phyloP scores from a whole-genome alignment of 2,329 filamentous ascomycete species.

The Byssothecium circinans region DNA sequence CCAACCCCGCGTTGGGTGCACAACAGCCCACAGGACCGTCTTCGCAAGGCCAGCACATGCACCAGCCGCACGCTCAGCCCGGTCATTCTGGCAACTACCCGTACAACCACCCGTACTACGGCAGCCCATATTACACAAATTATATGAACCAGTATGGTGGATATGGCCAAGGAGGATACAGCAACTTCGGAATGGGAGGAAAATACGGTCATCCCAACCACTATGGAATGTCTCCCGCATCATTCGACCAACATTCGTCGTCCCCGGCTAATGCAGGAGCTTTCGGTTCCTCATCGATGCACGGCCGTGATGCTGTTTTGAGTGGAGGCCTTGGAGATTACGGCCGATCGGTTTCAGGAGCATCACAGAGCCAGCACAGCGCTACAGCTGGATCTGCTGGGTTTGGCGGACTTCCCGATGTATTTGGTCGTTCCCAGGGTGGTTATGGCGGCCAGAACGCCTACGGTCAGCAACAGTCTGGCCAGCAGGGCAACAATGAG shows the following conservation, averaged over 20 bases:
- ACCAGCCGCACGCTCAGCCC: slow-evolving; percentile 55
- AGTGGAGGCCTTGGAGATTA: slow-evolving; percentile 61
- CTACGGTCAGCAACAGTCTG: slow-evolving; percentile 54
- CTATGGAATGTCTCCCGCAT: slow-evolving; percentile 59
- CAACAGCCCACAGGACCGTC: slow-evolving; percentile 54
- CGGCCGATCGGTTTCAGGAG: slow-evolving; percentile 61
- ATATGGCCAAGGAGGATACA: slow-evolving; percentile 52
- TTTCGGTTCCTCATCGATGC: slow-evolving; percentile 52
- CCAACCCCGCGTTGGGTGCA: slow-evolving; percentile 70
- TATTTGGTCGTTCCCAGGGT: slow-evolving; percentile 61
- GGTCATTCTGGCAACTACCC: slow-evolving; percentile 45
- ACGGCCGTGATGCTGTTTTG: slow-evolving; percentile 50
- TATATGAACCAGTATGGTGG: slow-evolving; percentile 67
- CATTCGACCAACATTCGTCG: slow-evolving; percentile 64
- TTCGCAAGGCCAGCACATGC: slow-evolving; percentile 50
- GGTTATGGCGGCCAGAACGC: slow-evolving; percentile 56
- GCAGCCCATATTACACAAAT: slow-evolving; percentile 62
- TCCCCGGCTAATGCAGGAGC: slow-evolving; percentile 63
- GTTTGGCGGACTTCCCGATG: slow-evolving; percentile 59
- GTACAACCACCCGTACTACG: slow-evolving; percentile 63
- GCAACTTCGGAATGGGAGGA: slow-evolving; percentile 57
- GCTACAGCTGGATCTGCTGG: slow-evolving; percentile 52
- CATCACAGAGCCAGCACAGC: slow-evolving; percentile 56
- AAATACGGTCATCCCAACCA: slow-evolving; percentile 67
- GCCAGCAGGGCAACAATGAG: slow-evolving; percentile 53